These are phyloP conservation scores for Groenewaldozyma sp. DNA, from an alignment of 1,139 yeast species.

Conservation along the genomic window DNA sequence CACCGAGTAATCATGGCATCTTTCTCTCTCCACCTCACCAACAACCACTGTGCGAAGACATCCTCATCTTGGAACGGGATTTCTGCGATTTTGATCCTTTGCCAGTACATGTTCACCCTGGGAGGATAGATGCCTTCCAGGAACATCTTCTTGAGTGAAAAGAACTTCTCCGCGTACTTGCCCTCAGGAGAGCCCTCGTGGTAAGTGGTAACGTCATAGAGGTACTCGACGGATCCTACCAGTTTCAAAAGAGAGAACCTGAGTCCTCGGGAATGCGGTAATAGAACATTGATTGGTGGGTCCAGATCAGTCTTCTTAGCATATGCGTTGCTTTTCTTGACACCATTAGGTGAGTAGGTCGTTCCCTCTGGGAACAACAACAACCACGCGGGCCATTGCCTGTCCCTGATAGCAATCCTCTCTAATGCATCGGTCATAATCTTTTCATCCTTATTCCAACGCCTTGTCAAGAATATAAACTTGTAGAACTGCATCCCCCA, in stretches of 20 bases:
- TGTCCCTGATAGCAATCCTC: constrained; percentile 35
- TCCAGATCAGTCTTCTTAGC: constrained; percentile 41
- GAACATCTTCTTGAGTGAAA: constrained; percentile 55
- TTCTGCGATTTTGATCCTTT: constrained; percentile 47
- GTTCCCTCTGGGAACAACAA: constrained; percentile 94
- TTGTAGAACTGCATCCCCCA: constrained; percentile 76
- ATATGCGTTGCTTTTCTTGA: constrained; percentile 46
- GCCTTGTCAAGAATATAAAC: constrained; percentile 73
- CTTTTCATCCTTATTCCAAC: constrained; percentile 70
- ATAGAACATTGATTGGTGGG: constrained; percentile 49
- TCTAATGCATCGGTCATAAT: constrained; percentile 48
- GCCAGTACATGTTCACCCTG: constrained; percentile 52
- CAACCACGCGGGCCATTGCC: constrained; percentile 38
- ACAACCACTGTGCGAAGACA: constrained; percentile 70
- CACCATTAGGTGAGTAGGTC: constrained; percentile 61
- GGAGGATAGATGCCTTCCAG: constrained; percentile 65
- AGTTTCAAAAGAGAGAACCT: constrained; percentile 56
- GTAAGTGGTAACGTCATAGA: constrained; percentile 79
- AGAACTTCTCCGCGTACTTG: constrained; percentile 72
- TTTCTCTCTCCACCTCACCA: constrained; percentile 67
- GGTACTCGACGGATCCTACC: constrained; percentile 48
- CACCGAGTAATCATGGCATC: constrained; percentile 57
- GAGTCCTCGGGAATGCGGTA: constrained; percentile 79
- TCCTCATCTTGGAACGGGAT: constrained; percentile 53
- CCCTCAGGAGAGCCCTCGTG: constrained; percentile 57